A percentile compares a stretch with the other conserved stretches of the same genome.
Evolutionary conservation across 179 eudicot species (phyloP).

Genomic region (Drosera spatulata): DNA sequence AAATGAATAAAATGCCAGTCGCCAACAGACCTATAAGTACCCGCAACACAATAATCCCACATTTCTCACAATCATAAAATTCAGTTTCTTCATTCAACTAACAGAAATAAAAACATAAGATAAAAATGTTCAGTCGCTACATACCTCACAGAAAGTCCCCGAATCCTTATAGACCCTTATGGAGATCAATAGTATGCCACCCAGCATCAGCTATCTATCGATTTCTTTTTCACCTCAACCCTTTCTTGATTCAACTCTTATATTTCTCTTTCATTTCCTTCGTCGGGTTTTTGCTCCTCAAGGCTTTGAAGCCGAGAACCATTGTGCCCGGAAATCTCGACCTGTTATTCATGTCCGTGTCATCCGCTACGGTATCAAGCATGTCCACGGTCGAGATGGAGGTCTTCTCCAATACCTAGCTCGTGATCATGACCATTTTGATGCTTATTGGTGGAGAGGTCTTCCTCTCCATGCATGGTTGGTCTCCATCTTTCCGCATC

Average conservation of each 20-base stretch:
- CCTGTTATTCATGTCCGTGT: slow-evolving; percentile 55
- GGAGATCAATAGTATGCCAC: neutral
- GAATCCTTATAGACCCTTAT: neutral
- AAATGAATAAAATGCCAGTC: no score
- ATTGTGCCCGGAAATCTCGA: slow-evolving; percentile 30
- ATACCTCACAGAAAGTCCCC: neutral
- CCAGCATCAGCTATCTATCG: neutral
- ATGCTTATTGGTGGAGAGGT: slow-evolving; percentile 25
- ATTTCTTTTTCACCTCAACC: slow-evolving; percentile 4
- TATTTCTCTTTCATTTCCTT: slow-evolving; percentile 40
- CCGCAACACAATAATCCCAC: no score
- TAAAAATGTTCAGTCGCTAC: no score
- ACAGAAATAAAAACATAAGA: no score
- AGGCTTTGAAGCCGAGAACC: slow-evolving; percentile 26
- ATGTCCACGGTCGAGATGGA: slow-evolving; percentile 83
- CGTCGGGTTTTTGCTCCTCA: slow-evolving; percentile 37
- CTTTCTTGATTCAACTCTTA: slow-evolving; percentile 25
- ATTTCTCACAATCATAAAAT: no score
- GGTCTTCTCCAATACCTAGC: slow-evolving; percentile 60
- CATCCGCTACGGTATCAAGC: slow-evolving; percentile 66
- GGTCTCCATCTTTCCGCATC: slow-evolving; percentile 32
- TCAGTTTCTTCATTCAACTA: no score
- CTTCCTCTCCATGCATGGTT: slow-evolving; percentile 52
- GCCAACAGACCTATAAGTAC: no score
- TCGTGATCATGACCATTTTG: slow-evolving; percentile 32